phyloP scores from a whole-genome alignment of 805 yeast genomes.

The Cyberlindnera maclurae region DNA sequence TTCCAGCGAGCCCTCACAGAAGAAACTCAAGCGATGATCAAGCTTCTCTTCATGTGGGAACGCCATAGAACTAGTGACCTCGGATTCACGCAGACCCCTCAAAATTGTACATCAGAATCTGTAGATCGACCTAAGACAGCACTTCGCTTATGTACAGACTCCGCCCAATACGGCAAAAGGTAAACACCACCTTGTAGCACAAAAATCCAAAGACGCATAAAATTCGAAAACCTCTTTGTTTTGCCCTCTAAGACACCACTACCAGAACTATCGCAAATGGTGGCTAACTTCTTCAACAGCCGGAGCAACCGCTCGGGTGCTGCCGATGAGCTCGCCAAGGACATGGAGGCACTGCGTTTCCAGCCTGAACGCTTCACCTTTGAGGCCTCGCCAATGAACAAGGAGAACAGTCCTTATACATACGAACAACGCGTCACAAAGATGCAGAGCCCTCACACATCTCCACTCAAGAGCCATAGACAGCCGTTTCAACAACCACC shows the following conservation, averaged over 20 bases:
- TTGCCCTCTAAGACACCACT: no score
- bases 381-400: constrained; percentile 28
- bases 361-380: constrained; percentile 21
- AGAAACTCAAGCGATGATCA: constrained; percentile 3
- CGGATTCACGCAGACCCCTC: no score
- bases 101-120: no score
- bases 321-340: constrained; percentile 22
- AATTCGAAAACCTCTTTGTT: no score
- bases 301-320: constrained; percentile 13
- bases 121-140: no score
- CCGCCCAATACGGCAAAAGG: constrained; percentile 17
- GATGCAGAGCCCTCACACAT: constrained; percentile 4
- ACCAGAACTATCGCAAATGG: constrained; percentile 12
- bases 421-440: constrained; percentile 12
- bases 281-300: constrained; percentile 23
- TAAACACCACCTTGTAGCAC: constrained; percentile 17
- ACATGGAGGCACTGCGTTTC: constrained; percentile 24
- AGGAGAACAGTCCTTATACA: constrained; percentile 31
- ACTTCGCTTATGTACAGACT: background rate
- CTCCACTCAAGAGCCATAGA: constrained; percentile 4
- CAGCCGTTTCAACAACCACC: constrained; percentile 1
- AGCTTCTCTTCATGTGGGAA: no score
- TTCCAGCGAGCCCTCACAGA: constrained; percentile 3
- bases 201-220: background rate
- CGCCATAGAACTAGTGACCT: no score